Conservation (phyloP, 1,139 yeast species). For the Suzukiozyma palmioleophila region DNA sequence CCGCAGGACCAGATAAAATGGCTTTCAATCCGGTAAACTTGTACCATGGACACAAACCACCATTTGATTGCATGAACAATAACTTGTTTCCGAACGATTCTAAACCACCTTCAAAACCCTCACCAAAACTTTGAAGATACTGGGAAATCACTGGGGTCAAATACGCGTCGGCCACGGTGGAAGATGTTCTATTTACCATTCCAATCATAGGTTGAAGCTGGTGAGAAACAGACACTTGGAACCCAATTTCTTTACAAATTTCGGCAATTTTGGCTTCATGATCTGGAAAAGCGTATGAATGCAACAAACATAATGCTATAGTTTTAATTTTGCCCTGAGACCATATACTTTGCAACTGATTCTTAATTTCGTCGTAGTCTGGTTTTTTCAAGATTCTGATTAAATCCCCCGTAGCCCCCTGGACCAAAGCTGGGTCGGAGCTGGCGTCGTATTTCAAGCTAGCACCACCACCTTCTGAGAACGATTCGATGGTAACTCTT, state of each 20-base stretch:
- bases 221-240: conserved; percentile 37
- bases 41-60: conserved; percentile 48
- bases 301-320: conserved; percentile 37
- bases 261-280: conserved; percentile 34
- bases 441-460: conserved; percentile 15
- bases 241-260: conserved; percentile 35
- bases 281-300: conserved; percentile 37
- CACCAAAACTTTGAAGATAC: conserved; percentile 34
- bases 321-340: conserved; percentile 24
- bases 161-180: conserved; percentile 45
- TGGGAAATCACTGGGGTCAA: conserved; percentile 34
- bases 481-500: conserved; percentile 36
- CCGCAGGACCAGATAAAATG: conserved; percentile 48
- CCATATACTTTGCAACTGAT: conserved; percentile 22
- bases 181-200: conserved; percentile 39
- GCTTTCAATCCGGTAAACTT: conserved; percentile 46
- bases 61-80: conserved; percentile 46
- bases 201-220: conserved; percentile 44
- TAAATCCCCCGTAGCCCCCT: conserved; percentile 35
- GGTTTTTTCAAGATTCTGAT: conserved; percentile 30
- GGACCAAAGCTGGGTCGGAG: conserved; percentile 21
- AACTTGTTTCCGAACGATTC: conserved; percentile 39
- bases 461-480: conserved; percentile 41
- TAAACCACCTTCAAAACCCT: conserved; percentile 43
- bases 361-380: conserved; percentile 21